These are phyloP conservation scores for Colletotrichum higginsianum DNA, from an alignment of 2,329 filamentous ascomycete genomes.

Conservation along the genomic window DNA sequence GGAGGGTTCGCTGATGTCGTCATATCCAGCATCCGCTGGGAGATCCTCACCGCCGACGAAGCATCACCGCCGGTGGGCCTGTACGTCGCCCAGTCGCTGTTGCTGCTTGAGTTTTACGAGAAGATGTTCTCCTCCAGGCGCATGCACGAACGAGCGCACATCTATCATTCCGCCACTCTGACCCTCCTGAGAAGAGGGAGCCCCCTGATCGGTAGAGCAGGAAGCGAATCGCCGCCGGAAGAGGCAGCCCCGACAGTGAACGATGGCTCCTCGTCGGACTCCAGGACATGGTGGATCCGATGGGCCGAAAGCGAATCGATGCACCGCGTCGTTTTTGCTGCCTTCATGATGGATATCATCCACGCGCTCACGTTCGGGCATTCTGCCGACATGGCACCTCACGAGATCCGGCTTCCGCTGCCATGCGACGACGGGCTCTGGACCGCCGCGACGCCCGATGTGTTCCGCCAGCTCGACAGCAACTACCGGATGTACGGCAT, in stretches of 20 bases:
- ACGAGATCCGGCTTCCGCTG: constrained; percentile 88
- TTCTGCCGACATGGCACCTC: constrained; percentile 89
- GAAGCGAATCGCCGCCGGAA: constrained; percentile 83
- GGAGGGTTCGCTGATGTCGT: constrained; percentile 71
- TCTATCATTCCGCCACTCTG: constrained; percentile 89
- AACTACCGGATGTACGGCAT: constrained; percentile 84
- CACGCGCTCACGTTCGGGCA: constrained; percentile 96
- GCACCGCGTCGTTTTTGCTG: constrained; percentile 86
- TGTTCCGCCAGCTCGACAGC: constrained; percentile 82
- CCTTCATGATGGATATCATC: constrained; percentile 90
- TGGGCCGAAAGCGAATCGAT: constrained; percentile 94
- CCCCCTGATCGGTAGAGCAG: constrained; percentile 85
- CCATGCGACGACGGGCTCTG: constrained; percentile 91
- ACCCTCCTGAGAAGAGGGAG: constrained; percentile 89
- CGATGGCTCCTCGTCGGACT: constrained; percentile 53
- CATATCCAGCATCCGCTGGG: constrained; percentile 81
- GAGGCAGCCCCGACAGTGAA: constrained; percentile 55
- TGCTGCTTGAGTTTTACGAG: constrained; percentile 90
- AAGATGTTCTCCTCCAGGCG: constrained; percentile 90
- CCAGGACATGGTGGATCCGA: constrained; percentile 79
- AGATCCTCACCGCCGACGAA: constrained; percentile 86
- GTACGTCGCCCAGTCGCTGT: constrained; percentile 88
- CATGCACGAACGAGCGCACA: constrained; percentile 89
- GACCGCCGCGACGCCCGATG: constrained; percentile 84
- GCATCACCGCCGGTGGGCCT: constrained; percentile 87